Percentiles rank a stretch among this genome's conserved stretches.
Evolutionary conservation across 768 basidiomycete genomes (phyloP).

Genomic region (Tulasnella sp.): DNA sequence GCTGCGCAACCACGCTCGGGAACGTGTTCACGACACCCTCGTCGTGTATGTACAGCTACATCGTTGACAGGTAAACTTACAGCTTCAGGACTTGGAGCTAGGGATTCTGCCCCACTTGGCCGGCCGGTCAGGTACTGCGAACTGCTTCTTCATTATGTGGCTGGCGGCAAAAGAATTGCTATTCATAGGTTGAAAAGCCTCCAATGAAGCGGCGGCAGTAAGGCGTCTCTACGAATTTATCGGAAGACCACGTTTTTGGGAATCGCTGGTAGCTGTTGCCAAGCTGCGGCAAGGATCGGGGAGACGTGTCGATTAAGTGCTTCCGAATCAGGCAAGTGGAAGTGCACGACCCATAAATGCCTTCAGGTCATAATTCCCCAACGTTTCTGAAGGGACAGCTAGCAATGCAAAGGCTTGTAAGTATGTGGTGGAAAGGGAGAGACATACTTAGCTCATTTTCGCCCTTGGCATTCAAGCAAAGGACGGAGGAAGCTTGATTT

Average conservation of each 20-base stretch:
- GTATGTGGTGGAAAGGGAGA: not conserved
- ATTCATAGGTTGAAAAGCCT: not conserved
- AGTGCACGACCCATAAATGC: not conserved
- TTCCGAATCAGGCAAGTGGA: not conserved
- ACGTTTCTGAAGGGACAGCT: not conserved
- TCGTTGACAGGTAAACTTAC: not conserved
- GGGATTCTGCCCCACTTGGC: not conserved
- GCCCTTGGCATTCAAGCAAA: too few relatives aligned
- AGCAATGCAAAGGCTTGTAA: not conserved
- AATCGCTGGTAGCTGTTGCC: not conserved
- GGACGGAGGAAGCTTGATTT: too few relatives aligned
- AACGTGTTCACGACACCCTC: not conserved
- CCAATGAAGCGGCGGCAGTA: not conserved
- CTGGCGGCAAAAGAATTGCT: not conserved
- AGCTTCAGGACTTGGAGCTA: not conserved
- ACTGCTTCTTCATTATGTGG: slow-evolving; percentile 1
- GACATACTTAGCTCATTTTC: too few relatives aligned
- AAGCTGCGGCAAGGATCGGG: not conserved
- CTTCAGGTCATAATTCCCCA: not conserved
- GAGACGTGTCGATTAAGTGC: not conserved
- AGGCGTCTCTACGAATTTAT: not conserved
- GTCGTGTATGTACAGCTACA: not conserved
- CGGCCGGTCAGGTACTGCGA: not conserved
- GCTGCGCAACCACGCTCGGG: not conserved
- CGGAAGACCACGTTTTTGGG: not conserved